Base-by-base conservation (phyloP, 2,329 filamentous ascomycete genomes). In the Biscogniauxia sp. region DNA sequence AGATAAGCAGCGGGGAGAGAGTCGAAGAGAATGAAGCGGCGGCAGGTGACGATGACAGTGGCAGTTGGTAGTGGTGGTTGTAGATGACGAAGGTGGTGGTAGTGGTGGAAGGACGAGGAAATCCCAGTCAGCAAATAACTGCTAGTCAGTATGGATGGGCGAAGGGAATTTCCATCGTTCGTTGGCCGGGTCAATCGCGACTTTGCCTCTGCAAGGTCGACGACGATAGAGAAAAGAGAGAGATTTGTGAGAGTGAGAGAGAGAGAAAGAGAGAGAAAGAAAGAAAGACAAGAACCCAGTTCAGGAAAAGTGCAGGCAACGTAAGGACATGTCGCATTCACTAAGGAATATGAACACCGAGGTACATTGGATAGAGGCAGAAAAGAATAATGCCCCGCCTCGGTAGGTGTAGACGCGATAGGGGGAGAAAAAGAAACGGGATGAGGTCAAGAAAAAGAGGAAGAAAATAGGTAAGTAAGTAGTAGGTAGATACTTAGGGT, bases 291-390 rank as follows among this genome's bases (percentile, higher is more conserved):
- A 25, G 45, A 37, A 45, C 58, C 64, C 63, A 57, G 55, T 41
- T 64, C 49, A 62, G 58, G 59, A 62, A 61, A 55, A 50, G 28
- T 20, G 53, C 9, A 41, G 59, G 54, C 26, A 37, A 64, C 60
- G 62, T 64, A 64, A 58, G 59, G 64, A 60, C 62, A 64, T 66
- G 50, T 51, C 19, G 50, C 17, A 51, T 51, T 19, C 50, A 25
- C 50, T 19, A 17, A 51, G 50, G 50, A 25, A 51, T 6, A 45
- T 11, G 6, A 45, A 45, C 8, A 3, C 8, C 9, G n/a, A 45
- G n/a, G 15, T 45, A 45, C 2, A 45, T 45, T 15, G 5, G 37
- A 17, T 45, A 45, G 37, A n/a, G 5, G 37, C 11, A 45, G 28
- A 32, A 32, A 32, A 9, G 7, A 32, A 32, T 3, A 32, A 4